phyloP scores from a whole-genome alignment of 1,284 basidiomycete genomes.

The Cutaneotrichosporon sp. region DNA sequence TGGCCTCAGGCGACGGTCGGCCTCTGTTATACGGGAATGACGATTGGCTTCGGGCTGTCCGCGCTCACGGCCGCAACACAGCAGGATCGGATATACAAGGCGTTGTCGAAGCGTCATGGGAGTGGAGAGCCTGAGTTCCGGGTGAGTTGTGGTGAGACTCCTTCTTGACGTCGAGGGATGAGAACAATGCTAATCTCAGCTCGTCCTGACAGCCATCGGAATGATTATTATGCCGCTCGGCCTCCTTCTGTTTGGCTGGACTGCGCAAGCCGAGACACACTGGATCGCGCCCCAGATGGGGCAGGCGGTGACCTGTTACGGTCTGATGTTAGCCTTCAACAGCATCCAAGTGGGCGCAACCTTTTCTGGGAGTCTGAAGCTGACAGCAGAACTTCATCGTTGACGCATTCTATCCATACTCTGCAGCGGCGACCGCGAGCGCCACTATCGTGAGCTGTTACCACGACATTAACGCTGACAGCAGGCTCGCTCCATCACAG shows the following conservation, averaged over 20 bases:
- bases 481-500: constrained; percentile 42
- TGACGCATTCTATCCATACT: constrained; percentile 51
- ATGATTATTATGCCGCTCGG: constrained; percentile 51
- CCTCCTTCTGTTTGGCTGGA: constrained; percentile 48
- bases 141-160: constrained; percentile 22
- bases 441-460: constrained; percentile 37
- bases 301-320: constrained; percentile 32
- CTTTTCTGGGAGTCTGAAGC: not conserved
- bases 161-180: no score
- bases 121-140: constrained; percentile 48
- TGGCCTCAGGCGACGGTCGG: constrained; percentile 47
- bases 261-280: constrained; percentile 40
- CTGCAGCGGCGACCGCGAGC: constrained; percentile 49
- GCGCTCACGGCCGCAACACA: constrained; percentile 43
- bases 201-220: constrained; percentile 49
- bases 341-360: constrained; percentile 42
- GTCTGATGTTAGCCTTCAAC: constrained; percentile 50
- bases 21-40: constrained; percentile 48
- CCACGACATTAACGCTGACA: not conserved
- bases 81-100: constrained; percentile 50
- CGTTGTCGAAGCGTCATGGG: constrained; percentile 31
- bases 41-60: constrained; percentile 47
- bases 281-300: constrained; percentile 48
- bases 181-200: constrained; percentile 20
- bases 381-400: constrained; percentile 43